Evolutionary conservation across 2,329 filamentous ascomycete genomes (phyloP).

Genomic region (Scopulariopsis brevicaulis): DNA sequence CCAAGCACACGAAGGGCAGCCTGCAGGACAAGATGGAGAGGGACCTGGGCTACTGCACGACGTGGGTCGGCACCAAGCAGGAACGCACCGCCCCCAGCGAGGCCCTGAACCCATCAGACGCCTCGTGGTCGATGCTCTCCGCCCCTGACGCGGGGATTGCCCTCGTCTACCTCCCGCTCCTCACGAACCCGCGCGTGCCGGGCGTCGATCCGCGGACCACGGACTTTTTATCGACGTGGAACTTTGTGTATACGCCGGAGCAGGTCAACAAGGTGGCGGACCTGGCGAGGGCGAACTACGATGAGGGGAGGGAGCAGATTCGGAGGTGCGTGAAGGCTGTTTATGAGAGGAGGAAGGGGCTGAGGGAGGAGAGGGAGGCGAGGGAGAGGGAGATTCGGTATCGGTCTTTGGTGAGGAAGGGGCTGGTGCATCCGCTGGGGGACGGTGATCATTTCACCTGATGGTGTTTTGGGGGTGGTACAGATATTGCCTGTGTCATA

Average conservation of each 20-base stretch:
- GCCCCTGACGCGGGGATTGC: slow-evolving; percentile 69
- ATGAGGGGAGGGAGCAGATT: slow-evolving; percentile 69
- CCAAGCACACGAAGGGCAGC: slow-evolving; percentile 13
- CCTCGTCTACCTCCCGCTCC: slow-evolving; percentile 81
- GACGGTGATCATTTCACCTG: slow-evolving; percentile 55
- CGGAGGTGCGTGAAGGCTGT: slow-evolving; percentile 72
- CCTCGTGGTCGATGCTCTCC: slow-evolving; percentile 47
- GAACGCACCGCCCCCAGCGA: slow-evolving; percentile 49
- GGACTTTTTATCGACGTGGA: slow-evolving; percentile 94
- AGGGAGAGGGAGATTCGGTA: slow-evolving; percentile 25
- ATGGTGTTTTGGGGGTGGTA: background rate
- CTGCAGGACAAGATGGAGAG: slow-evolving; percentile 21
- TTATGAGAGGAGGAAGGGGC: slow-evolving; percentile 79
- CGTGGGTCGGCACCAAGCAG: slow-evolving; percentile 83
- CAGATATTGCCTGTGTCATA: background rate
- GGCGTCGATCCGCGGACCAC: slow-evolving; percentile 73
- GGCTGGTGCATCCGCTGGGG: slow-evolving; percentile 40
- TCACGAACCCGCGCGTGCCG: slow-evolving; percentile 68
- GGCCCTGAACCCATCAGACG: slow-evolving; percentile 44
- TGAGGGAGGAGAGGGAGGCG: slow-evolving; percentile 42
- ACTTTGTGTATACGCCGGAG: slow-evolving; percentile 88
- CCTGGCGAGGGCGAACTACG: slow-evolving; percentile 77
- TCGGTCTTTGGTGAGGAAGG: slow-evolving; percentile 34
- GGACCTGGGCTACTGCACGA: slow-evolving; percentile 82
- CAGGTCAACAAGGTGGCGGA: slow-evolving; percentile 78